Evolutionary conservation across 1,139 yeast species (phyloP).

Genomic region (Casaregolazyma lundiana): DNA sequence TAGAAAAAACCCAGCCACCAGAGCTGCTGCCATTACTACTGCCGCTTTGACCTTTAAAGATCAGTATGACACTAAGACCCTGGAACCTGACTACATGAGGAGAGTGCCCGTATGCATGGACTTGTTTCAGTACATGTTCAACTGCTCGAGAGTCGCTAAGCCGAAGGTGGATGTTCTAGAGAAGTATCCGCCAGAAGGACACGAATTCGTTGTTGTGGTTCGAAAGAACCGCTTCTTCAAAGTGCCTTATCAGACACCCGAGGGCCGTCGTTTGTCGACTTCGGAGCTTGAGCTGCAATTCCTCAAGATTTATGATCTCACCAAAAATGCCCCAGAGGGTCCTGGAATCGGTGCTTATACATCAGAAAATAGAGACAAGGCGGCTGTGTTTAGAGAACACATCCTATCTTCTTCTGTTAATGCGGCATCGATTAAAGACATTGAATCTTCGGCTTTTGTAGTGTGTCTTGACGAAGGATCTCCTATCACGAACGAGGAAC

Average conservation of each 20-base stretch:
- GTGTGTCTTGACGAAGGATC: conserved; percentile 68
- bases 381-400: conserved; percentile 59
- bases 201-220: conserved; percentile 69
- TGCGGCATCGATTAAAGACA: conserved; percentile 55
- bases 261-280: conserved; percentile 53
- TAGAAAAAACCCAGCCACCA: conserved; percentile 63
- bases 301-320: conserved; percentile 44
- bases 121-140: conserved; percentile 87
- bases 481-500: conserved; percentile 80
- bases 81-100: conserved; percentile 74
- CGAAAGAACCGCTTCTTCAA: conserved; percentile 80
- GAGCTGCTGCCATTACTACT: conserved; percentile 59
- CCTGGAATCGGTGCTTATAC: conserved; percentile 76
- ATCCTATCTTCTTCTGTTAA: conserved; percentile 53
- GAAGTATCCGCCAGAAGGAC: conserved; percentile 45
- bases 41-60: conserved; percentile 39
- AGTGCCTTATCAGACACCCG: conserved; percentile 48
- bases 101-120: conserved; percentile 90
- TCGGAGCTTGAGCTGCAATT: conserved; percentile 66
- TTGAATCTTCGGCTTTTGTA: conserved; percentile 76
- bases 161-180: conserved; percentile 37
- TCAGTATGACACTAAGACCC: conserved; percentile 34
- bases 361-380: conserved; percentile 80
- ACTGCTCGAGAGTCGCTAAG: conserved; percentile 63
- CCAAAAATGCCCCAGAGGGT: conserved; percentile 42